Evolutionary conservation across 345 rosid species (phyloP).

Genomic region (Sonneratia caseolaris): DNA sequence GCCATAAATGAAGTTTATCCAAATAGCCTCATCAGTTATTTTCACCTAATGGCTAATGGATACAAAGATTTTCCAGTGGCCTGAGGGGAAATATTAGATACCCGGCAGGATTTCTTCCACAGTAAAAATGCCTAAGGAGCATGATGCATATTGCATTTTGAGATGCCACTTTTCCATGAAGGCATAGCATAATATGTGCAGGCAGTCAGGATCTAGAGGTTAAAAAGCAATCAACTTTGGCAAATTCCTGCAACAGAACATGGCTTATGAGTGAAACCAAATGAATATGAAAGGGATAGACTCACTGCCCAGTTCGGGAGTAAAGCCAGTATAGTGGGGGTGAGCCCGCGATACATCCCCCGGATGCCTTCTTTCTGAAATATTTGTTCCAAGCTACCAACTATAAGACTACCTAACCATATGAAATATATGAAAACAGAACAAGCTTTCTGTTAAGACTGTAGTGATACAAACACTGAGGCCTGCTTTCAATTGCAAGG

Average conservation of each 20-base stretch:
- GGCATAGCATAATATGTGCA: not conserved
- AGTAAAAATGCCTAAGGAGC: not conserved
- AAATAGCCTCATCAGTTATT: not conserved
- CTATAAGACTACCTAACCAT: conserved; percentile 67
- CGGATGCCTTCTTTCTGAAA: conserved; percentile 59
- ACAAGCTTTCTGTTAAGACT: not conserved
- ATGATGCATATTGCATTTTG: not conserved
- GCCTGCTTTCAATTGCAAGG: not conserved
- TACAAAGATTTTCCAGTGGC: not conserved
- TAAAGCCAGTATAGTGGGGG: conserved; percentile 68
- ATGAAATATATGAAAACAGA: not conserved
- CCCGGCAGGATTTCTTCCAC: not conserved
- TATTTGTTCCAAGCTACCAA: conserved; percentile 65
- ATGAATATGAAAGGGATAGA: not conserved
- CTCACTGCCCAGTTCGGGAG: conserved; percentile 90
- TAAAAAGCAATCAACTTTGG: too few species aligned
- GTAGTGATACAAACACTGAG: not conserved
- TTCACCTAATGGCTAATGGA: not conserved
- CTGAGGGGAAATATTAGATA: not conserved
- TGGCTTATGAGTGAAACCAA: not conserved
- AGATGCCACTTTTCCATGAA: not conserved
- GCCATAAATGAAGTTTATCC: not conserved
- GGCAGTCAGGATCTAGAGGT: not conserved
- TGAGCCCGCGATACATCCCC: conserved; percentile 73
- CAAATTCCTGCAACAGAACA: not conserved